phyloP scores from a whole-genome alignment of 805 yeast species.

The Pichia occidentalis region DNA sequence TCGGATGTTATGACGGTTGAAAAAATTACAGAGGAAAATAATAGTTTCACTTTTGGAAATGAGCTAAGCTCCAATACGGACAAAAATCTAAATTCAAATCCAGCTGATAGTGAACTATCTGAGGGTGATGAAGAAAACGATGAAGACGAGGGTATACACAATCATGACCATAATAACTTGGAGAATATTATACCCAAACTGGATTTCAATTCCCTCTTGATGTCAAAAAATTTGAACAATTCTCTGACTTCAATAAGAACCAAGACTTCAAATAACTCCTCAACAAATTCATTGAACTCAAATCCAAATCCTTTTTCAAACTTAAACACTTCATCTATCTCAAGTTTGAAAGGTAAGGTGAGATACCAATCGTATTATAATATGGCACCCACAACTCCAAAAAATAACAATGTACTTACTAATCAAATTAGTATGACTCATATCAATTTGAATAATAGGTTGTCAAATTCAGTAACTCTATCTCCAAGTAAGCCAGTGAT shows the following conservation, averaged over 20 bases:
- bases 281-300: conserved; percentile 17
- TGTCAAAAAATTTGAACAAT: conserved; percentile 16
- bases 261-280: conserved; percentile 15
- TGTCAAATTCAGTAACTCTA: conserved; percentile 22
- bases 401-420: conserved; percentile 5
- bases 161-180: background rate
- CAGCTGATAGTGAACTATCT: background rate
- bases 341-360: conserved; percentile 25
- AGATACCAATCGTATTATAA: conserved; percentile 30
- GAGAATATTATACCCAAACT: conserved; percentile 10
- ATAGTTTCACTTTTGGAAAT: background rate
- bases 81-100: too few relatives aligned
- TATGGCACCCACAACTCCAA: conserved; percentile 19
- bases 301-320: conserved; percentile 13
- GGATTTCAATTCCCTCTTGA: conserved; percentile 19
- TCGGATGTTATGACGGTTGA: conserved; percentile 27
- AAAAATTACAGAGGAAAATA: conserved; percentile 26
- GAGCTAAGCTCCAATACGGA: background rate
- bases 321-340: conserved; percentile 19
- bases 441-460: background rate
- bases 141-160: conserved; percentile 1
- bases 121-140: background rate
- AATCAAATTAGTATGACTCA: background rate
- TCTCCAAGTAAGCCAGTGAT: conserved; percentile 9
- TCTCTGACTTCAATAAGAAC: conserved; percentile 26